Evolutionary conservation across 768 basidiomycete genomes (phyloP).

Genomic region (Lactarius sp.): DNA sequence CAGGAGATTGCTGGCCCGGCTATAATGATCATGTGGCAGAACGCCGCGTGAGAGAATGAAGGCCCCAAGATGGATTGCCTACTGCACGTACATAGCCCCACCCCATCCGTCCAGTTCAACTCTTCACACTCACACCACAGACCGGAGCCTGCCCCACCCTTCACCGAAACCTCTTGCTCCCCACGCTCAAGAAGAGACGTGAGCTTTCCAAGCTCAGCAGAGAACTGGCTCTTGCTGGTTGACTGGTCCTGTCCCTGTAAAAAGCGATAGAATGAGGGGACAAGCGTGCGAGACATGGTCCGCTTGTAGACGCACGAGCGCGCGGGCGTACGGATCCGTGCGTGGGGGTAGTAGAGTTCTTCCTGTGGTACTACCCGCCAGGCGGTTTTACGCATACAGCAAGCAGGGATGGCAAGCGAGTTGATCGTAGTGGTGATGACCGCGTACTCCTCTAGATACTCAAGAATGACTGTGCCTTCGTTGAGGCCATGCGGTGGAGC

Average conservation of each 20-base stretch:
- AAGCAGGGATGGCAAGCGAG: background rate
- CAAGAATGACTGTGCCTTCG: conserved; percentile 76
- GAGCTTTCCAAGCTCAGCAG: background rate
- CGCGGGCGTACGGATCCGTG: conserved; percentile 61
- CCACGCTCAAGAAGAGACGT: conserved; percentile 1
- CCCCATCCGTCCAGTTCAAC: conserved; percentile 61
- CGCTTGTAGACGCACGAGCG: conserved; percentile 58
- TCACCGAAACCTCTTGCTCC: background rate
- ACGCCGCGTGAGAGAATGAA: conserved; percentile 18
- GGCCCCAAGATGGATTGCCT: background rate
- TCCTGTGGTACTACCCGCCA: background rate
- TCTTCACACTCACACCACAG: conserved; percentile 55
- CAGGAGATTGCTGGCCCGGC: conserved; percentile 58
- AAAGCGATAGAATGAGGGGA: conserved; percentile 71
- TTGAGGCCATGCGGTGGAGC: conserved; percentile 59
- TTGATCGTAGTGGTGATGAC: too few relatives aligned
- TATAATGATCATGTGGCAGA: conserved; percentile 37
- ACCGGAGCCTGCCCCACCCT: conserved; percentile 35
- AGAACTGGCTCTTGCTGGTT: background rate
- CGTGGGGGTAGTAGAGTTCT: conserved; percentile 48
- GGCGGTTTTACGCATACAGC: background rate
- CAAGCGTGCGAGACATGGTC: conserved; percentile 55
- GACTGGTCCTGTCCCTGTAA: conserved; percentile 61
- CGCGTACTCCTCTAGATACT: conserved; percentile 71
- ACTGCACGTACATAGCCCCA: conserved; percentile 53